Evolutionary conservation across 2,329 filamentous ascomycete species (phyloP).

Genomic region (Beauveria asiatica): DNA sequence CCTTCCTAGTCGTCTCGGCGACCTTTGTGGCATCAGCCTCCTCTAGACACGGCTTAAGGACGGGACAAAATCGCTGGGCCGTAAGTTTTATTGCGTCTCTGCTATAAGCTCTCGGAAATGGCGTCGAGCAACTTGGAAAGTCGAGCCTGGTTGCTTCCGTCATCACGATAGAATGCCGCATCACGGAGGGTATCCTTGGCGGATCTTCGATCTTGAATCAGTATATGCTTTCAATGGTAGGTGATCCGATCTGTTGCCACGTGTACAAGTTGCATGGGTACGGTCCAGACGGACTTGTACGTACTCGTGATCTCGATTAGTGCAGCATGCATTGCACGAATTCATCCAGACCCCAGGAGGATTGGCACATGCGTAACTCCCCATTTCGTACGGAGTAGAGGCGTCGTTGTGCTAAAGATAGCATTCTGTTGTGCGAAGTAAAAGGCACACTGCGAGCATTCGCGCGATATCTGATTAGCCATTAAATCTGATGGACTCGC

Average conservation of each 20-base stretch:
- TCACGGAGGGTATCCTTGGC: slow-evolving; percentile 25
- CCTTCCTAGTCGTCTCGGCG: slow-evolving; percentile 17
- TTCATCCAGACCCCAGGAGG: slow-evolving; percentile 29
- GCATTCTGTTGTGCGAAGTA: neutral
- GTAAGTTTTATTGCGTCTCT: slow-evolving; percentile 20
- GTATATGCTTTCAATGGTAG: slow-evolving; percentile 22
- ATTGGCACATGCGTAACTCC: slow-evolving; percentile 27
- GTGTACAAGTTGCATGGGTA: too few species aligned
- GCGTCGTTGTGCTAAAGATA: slow-evolving; percentile 21
- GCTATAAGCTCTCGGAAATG: slow-evolving; percentile 27
- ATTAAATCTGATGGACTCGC: slow-evolving; percentile 33
- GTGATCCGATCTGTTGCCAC: slow-evolving; percentile 24
- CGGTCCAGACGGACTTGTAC: slow-evolving; percentile 4
- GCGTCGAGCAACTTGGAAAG: slow-evolving; percentile 23
- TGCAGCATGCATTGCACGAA: slow-evolving; percentile 26
- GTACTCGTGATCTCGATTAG: slow-evolving; percentile 30
- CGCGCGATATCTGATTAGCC: slow-evolving; percentile 28
- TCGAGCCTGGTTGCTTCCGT: slow-evolving; percentile 14
- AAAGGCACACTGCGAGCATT: slow-evolving; percentile 17
- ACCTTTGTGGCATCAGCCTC: slow-evolving; percentile 20
- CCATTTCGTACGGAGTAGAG: slow-evolving; percentile 23
- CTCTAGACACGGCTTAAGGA: slow-evolving; percentile 20
- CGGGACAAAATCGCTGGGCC: slow-evolving; percentile 19
- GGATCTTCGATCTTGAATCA: slow-evolving; percentile 29
- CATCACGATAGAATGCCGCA: slow-evolving; percentile 26